A percentile compares a stretch with the other conserved stretches of the same genome.
Evolutionary conservation across 2,329 filamentous ascomycete genomes (phyloP).

Genomic region (Hymenoscyphus fraxineus): DNA sequence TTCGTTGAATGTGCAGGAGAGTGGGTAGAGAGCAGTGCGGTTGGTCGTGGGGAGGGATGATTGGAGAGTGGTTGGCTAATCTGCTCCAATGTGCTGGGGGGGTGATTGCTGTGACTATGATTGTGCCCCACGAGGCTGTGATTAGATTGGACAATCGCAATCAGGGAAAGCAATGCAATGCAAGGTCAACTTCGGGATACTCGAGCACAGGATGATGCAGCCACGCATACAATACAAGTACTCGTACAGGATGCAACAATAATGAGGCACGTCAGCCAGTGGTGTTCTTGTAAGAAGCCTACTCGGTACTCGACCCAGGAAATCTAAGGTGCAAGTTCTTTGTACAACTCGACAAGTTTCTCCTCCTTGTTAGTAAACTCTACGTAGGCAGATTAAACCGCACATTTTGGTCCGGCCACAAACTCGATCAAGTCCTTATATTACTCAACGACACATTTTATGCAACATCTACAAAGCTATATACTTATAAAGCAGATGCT

Average conservation of each 20-base stretch:
- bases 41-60: not conserved
- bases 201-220: conserved; percentile 7
- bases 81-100: conserved; percentile 1
- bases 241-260: not conserved
- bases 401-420: too few species aligned
- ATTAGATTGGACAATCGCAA: conserved; percentile 7
- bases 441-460: too few species aligned
- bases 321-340: not conserved
- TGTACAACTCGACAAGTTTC: too few species aligned
- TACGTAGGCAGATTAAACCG: too few species aligned
- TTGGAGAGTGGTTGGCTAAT: not conserved
- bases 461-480: too few species aligned
- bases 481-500: too few species aligned
- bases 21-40: not conserved
- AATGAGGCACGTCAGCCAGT: not conserved
- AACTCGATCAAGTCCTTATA: too few species aligned
- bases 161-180: too few species aligned
- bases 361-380: too few species aligned
- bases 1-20: not conserved
- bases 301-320: not conserved
- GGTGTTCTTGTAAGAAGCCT: not conserved
- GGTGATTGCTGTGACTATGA: too few species aligned
- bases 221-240: conserved; percentile 1
- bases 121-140: not conserved
- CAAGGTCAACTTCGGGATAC: too few species aligned